phyloP scores from a whole-genome alignment of 176 grass and related monocot species.

The Hordeum vulgare region DNA sequence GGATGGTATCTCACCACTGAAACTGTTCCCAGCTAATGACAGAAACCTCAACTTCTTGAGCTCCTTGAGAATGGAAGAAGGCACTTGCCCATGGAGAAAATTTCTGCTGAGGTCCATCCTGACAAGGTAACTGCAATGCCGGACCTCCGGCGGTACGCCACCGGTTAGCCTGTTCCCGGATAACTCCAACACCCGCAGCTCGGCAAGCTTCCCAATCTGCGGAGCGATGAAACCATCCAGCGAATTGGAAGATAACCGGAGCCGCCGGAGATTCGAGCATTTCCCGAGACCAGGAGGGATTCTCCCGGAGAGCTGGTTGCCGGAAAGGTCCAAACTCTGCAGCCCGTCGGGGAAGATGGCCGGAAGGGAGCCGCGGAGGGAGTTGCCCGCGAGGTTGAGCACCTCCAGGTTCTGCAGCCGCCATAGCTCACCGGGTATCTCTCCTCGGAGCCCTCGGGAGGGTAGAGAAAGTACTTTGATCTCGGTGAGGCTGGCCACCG shows the following conservation, averaged over 20 bases:
- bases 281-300: conserved; percentile 50
- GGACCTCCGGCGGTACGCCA: conserved; percentile 45
- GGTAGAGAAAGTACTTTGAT: conserved; percentile 55
- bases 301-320: conserved; percentile 48
- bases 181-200: conserved; percentile 58
- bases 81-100: conserved; percentile 39
- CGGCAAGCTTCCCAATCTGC: conserved; percentile 48
- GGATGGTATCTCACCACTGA: conserved; percentile 57
- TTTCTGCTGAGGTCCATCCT: conserved; percentile 56
- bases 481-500: conserved; percentile 39
- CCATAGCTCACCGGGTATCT: conserved; percentile 54
- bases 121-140: conserved; percentile 48
- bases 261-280: conserved; percentile 35
- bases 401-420: conserved; percentile 44
- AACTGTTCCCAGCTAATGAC: conserved; percentile 58
- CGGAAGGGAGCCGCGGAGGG: conserved; percentile 54
- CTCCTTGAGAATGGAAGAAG: conserved; percentile 31
- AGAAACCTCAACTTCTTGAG: conserved; percentile 53
- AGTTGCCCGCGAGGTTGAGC: conserved; percentile 69
- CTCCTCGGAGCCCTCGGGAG: conserved; percentile 37
- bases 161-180: conserved; percentile 67
- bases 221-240: conserved; percentile 49
- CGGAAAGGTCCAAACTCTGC: conserved; percentile 66
- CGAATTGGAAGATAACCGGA: conserved; percentile 57
- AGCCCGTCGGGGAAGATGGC: conserved; percentile 41